Evolutionary conservation across 768 basidiomycete species (phyloP).

Genomic region (Suillus plorans): DNA sequence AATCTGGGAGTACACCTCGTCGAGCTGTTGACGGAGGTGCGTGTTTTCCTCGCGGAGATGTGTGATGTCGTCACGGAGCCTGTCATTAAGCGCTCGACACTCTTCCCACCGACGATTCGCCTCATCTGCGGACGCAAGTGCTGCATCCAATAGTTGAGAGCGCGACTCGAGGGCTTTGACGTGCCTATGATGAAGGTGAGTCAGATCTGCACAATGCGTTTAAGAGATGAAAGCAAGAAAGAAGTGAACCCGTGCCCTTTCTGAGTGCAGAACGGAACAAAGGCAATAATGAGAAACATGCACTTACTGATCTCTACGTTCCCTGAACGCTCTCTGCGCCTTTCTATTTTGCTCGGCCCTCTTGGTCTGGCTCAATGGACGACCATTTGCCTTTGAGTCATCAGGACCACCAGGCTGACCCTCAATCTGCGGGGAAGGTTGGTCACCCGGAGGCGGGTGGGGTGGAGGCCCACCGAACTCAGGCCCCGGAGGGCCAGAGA

Average conservation of each 20-base stretch:
- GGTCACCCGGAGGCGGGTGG: conserved; percentile 21
- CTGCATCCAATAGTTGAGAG: conserved; percentile 82
- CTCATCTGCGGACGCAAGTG: conserved; percentile 83
- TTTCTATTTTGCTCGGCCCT: conserved; percentile 94
- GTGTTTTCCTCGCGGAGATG: conserved; percentile 57
- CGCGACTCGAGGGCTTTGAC: conserved; percentile 86
- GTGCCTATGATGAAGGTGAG: conserved; percentile 50
- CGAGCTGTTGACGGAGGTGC: conserved; percentile 22
- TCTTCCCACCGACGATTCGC: conserved; percentile 90
- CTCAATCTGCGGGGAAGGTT: conserved; percentile 28
- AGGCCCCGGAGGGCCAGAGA: conserved; percentile 24
- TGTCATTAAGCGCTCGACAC: conserved; percentile 86
- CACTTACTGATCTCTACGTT: conserved; percentile 83
- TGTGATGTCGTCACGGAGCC: conserved; percentile 81
- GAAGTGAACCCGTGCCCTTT: not conserved
- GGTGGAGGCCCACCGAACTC: conserved; percentile 31
- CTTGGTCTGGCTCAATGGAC: conserved; percentile 76
- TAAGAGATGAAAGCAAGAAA: conserved; percentile 1
- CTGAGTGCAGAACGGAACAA: not conserved
- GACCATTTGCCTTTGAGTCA: conserved; percentile 29
- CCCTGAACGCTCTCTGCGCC: conserved; percentile 89
- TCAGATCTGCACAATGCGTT: not conserved
- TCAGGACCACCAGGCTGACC: conserved; percentile 19
- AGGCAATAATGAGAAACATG: conserved; percentile 7
- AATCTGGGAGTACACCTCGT: conserved; percentile 40